phyloP scores from a whole-genome alignment of 2,329 filamentous ascomycete genomes.

The Botrytis fragariae region DNA sequence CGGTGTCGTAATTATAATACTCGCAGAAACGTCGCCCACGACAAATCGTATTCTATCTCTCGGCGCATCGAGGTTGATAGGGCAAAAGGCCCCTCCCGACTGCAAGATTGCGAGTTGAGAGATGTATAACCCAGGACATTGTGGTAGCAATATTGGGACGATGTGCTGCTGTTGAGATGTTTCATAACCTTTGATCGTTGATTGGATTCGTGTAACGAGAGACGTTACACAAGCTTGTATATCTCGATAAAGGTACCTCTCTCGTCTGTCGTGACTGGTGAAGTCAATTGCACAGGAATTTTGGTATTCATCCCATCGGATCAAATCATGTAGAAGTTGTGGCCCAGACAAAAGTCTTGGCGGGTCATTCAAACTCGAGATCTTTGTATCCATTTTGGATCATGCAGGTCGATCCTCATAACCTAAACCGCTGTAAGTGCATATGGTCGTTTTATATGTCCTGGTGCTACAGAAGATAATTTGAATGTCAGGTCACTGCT shows the following conservation, averaged over 20 bases:
- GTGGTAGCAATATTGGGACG: slow-evolving; percentile 74
- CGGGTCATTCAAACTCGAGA: slow-evolving; percentile 58
- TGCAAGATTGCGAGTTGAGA: slow-evolving; percentile 75
- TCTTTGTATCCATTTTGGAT: slow-evolving; percentile 31
- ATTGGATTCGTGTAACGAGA: slow-evolving; percentile 27
- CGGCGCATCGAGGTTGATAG: slow-evolving; percentile 75
- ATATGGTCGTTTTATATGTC: slow-evolving; percentile 1
- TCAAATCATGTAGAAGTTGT: slow-evolving; percentile 59
- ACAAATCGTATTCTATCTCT: slow-evolving; percentile 77
- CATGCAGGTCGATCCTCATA: slow-evolving; percentile 23
- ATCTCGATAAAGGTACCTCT: slow-evolving; percentile 35
- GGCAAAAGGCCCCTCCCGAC: slow-evolving; percentile 81
- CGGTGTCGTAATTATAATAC: slow-evolving; percentile 62
- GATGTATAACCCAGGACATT: slow-evolving; percentile 75
- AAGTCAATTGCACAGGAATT: slow-evolving; percentile 61
- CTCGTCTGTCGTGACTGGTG: slow-evolving; percentile 45
- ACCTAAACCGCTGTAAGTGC: slow-evolving; percentile 7
- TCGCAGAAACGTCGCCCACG: slow-evolving; percentile 69
- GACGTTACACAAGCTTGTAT: slow-evolving; percentile 44
- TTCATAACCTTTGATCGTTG: slow-evolving; percentile 23
- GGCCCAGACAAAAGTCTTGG: slow-evolving; percentile 54
- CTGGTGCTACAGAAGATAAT: neutral
- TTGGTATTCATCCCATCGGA: slow-evolving; percentile 45
- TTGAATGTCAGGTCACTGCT: neutral
- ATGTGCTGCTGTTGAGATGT: slow-evolving; percentile 45